Percentiles rank a stretch among this genome's conserved stretches.
These are phyloP conservation scores for Alternaria consortialis DNA, from an alignment of 2,329 filamentous ascomycete species.

Conservation along the genomic window DNA sequence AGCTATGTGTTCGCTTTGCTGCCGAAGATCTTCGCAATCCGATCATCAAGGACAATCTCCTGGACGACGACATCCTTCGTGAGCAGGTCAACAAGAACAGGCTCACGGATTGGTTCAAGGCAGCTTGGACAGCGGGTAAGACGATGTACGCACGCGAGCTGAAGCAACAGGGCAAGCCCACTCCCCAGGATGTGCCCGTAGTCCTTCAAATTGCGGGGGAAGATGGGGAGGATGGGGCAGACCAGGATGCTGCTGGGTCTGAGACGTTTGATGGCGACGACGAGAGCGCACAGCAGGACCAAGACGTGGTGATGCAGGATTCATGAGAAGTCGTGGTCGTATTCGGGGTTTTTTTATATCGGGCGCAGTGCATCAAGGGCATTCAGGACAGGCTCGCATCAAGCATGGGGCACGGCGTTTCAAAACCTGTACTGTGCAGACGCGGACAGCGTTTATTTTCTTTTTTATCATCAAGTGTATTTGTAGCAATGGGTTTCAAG, in stretches of 20 bases:
- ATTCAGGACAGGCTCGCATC: constrained; percentile 8
- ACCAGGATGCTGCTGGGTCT: constrained; percentile 14
- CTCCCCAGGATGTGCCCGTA: constrained; percentile 1
- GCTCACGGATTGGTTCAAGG: constrained; percentile 73
- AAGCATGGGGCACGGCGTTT: constrained; percentile 42
- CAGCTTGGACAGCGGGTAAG: constrained; percentile 52
- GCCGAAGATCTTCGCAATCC: constrained; percentile 69
- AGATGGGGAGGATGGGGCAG: constrained; percentile 6
- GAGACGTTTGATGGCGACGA: constrained; percentile 38
- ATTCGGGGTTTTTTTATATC: constrained; percentile 19
- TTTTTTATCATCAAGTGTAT: constrained; percentile 8
- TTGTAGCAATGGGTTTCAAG: constrained; percentile 2
- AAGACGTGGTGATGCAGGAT: constrained; percentile 48
- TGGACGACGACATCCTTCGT: constrained; percentile 73
- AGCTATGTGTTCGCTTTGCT: constrained; percentile 63
- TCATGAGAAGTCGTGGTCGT: constrained; percentile 24
- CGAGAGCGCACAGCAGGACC: constrained; percentile 28
- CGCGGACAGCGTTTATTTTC: constrained; percentile 7
- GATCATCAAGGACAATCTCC: constrained; percentile 74
- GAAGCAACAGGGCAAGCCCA: constrained; percentile 23
- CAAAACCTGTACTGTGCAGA: constrained; percentile 20
- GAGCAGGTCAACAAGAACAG: constrained; percentile 72
- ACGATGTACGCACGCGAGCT: constrained; percentile 39
- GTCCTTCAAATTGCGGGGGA: constrained; percentile 1
- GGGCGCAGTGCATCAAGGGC: constrained; percentile 25